phyloP scores from a whole-genome alignment of 1,284 basidiomycete genomes.

The Kwoniella shivajii region DNA sequence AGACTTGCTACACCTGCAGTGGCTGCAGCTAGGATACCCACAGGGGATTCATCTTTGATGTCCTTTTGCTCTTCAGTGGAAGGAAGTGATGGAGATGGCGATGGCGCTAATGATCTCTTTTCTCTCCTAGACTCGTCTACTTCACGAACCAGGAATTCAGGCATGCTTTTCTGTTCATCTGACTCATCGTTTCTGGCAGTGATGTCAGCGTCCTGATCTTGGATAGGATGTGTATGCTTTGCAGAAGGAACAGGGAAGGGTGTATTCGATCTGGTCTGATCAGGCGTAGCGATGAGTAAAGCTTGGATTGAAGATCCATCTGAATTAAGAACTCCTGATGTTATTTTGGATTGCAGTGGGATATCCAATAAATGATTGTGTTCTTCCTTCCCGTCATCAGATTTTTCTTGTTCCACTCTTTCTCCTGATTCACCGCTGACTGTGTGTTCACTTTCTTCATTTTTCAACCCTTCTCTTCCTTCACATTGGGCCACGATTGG shows the following conservation, averaged over 20 bases:
- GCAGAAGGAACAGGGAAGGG: not conserved
- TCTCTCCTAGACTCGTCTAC: not conserved
- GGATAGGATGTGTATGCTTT: not conserved
- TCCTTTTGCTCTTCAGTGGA: not conserved
- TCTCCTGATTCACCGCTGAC: not conserved
- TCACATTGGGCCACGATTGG: not conserved
- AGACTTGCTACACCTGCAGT: too few relatives aligned
- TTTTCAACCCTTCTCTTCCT: constrained; percentile 7
- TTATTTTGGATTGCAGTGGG: not conserved
- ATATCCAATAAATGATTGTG: not conserved
- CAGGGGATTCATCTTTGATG: not conserved
- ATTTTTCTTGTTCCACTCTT: not conserved
- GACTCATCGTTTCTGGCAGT: not conserved
- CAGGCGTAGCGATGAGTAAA: constrained; percentile 11
- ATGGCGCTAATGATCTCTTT: constrained; percentile 21
- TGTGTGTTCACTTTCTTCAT: not conserved
- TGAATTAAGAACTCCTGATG: not conserved
- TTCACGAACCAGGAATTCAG: not conserved
- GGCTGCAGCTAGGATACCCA: not conserved
- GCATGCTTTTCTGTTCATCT: not conserved
- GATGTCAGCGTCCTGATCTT: not conserved
- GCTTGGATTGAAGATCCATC: constrained; percentile 12
- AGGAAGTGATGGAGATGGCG: constrained; percentile 13
- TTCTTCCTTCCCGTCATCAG: not conserved
- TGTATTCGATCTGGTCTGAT: not conserved